Evolutionary conservation across 352 stramenopile genomes (phyloP).

Genomic region (Phytophthora cryptogea): DNA sequence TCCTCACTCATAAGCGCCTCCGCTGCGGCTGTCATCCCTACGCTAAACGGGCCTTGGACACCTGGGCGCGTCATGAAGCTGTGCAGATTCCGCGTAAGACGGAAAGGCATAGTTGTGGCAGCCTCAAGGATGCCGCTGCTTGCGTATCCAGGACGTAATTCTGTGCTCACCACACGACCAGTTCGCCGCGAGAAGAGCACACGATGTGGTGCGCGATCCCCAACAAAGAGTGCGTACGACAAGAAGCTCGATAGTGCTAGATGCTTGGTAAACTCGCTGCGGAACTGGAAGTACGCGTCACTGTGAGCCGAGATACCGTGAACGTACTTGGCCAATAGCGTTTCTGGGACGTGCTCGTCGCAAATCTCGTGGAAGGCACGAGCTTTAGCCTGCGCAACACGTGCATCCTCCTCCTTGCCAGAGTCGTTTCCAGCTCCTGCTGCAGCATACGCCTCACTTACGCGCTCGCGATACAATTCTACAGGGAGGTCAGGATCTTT

Average conservation of each 20-base stretch:
- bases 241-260: constrained; percentile 85
- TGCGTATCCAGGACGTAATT: constrained; percentile 84
- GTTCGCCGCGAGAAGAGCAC: constrained; percentile 83
- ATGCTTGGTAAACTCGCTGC: constrained; percentile 88
- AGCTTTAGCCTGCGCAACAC: constrained; percentile 65
- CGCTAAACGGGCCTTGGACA: constrained; percentile 86
- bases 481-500: constrained; percentile 81
- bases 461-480: constrained; percentile 75
- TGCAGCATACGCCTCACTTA: constrained; percentile 71
- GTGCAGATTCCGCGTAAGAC: constrained; percentile 88
- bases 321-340: constrained; percentile 86
- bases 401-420: constrained; percentile 64
- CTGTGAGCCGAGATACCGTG: constrained; percentile 68
- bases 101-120: constrained; percentile 87
- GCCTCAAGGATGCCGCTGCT: constrained; percentile 83
- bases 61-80: constrained; percentile 86
- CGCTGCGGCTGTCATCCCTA: constrained; percentile 80
- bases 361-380: constrained; percentile 84
- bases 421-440: constrained; percentile 34
- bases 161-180: constrained; percentile 81
- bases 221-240: constrained; percentile 85
- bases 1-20: constrained; percentile 85
- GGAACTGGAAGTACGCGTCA: constrained; percentile 88
- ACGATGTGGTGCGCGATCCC: constrained; percentile 83
- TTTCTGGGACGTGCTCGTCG: constrained; percentile 78